Conservation (phyloP, 306 rosid genomes). For the Alnus glutinosa region DNA sequence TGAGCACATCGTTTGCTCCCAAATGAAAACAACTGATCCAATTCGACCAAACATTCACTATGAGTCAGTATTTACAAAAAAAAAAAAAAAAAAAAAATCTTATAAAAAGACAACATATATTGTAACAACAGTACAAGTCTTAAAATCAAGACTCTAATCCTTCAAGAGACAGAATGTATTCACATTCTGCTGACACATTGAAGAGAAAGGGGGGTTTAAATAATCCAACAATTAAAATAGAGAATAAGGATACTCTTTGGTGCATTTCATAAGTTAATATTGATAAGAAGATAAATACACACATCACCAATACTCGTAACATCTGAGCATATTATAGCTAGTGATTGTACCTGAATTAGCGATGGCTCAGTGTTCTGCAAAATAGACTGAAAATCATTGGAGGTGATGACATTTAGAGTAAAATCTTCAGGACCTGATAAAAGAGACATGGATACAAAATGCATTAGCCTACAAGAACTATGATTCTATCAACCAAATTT, state of each 20-base stretch:
- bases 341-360: conserved; percentile 62
- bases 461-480: conserved; percentile 28
- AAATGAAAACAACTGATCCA: conserved; percentile 68
- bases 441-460: conserved; percentile 14
- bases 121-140: background rate
- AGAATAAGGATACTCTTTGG: background rate
- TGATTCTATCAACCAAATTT: background rate
- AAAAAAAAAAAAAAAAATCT: background rate
- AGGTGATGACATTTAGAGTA: conserved; percentile 44
- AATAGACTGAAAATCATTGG: conserved; percentile 55
- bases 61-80: background rate
- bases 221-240: background rate
- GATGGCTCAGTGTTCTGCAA: conserved; percentile 58
- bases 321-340: conserved; percentile 23
- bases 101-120: background rate
- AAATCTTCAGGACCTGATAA: conserved; percentile 55
- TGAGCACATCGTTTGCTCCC: conserved; percentile 72
- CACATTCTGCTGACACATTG: background rate
- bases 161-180: background rate
- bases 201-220: background rate
- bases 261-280: background rate
- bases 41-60: conserved; percentile 2
- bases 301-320: background rate
- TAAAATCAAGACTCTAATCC: background rate
- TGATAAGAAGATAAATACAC: background rate